These are phyloP conservation scores for Lactarius sanguifluus DNA, from an alignment of 768 basidiomycete species.

Conservation along the genomic window DNA sequence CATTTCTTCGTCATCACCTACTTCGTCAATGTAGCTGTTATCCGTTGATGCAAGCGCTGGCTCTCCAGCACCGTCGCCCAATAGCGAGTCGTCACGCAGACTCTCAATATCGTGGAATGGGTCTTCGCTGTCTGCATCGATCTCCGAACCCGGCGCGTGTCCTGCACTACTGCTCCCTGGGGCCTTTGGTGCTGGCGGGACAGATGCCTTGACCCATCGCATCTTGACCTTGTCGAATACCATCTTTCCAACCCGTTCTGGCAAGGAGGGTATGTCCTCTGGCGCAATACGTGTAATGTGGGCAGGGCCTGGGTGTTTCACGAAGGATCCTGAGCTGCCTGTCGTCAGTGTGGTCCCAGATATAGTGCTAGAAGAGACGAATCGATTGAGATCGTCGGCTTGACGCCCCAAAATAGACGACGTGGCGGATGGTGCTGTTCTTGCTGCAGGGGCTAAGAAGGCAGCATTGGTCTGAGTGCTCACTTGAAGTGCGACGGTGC, in stretches of 20 bases:
- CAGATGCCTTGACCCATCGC: constrained; percentile 77
- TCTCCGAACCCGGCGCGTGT: constrained; percentile 37
- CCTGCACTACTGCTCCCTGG: constrained; percentile 35
- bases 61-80: constrained; percentile 24
- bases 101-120: constrained; percentile 93
- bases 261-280: constrained; percentile 68
- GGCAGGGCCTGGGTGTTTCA: constrained; percentile 78
- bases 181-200: constrained; percentile 34
- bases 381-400: constrained; percentile 79
- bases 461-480: constrained; percentile 15
- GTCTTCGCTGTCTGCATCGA: constrained; percentile 69
- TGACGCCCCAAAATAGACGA: constrained; percentile 51
- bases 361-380: constrained; percentile 86
- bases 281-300: constrained; percentile 82
- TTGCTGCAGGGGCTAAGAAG: constrained; percentile 27
- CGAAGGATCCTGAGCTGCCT: constrained; percentile 75
- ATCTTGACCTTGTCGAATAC: constrained; percentile 78
- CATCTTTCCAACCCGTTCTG: constrained; percentile 85
- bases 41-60: constrained; percentile 19
- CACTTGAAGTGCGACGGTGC: background rate
- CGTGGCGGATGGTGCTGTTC: constrained; percentile 45
- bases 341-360: constrained; percentile 71
- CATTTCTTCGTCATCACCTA: constrained; percentile 64
- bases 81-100: constrained; percentile 49
- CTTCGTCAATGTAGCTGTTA: constrained; percentile 46